phyloP scores from a whole-genome alignment of 1,284 basidiomycete genomes.

The Pseudozyma sp. region DNA sequence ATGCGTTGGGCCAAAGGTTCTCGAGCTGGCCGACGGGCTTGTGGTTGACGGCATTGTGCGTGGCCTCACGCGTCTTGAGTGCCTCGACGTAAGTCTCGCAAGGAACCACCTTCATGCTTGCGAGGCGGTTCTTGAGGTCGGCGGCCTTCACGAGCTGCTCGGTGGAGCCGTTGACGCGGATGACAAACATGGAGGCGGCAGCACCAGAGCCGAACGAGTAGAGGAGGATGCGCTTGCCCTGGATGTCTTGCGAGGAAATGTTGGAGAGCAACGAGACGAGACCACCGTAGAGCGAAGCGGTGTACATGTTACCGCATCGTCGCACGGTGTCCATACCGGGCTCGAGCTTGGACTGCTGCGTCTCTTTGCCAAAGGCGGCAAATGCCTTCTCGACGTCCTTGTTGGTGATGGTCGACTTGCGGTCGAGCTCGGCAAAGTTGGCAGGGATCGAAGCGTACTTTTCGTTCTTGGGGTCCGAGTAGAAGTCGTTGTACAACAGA shows the following conservation, averaged over 20 bases:
- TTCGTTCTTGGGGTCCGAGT: constrained; percentile 79
- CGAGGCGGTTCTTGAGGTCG: constrained; percentile 81
- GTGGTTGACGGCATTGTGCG: constrained; percentile 91
- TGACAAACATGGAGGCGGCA: constrained; percentile 88
- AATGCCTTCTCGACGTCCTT: constrained; percentile 89
- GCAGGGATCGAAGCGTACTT: constrained; percentile 77
- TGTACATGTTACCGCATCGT: constrained; percentile 91
- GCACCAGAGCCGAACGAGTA: constrained; percentile 95
- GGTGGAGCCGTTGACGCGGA: constrained; percentile 87
- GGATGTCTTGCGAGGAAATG: constrained; percentile 53
- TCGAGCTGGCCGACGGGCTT: constrained; percentile 85
- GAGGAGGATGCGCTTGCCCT: constrained; percentile 76
- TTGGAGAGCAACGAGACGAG: constrained; percentile 75
- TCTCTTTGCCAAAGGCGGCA: constrained; percentile 56
- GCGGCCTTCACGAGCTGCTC: constrained; percentile 82
- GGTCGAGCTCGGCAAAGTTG: constrained; percentile 78
- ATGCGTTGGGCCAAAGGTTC: constrained; percentile 92
- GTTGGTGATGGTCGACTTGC: constrained; percentile 75
- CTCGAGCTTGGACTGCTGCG: constrained; percentile 58
- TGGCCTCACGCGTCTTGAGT: constrained; percentile 80
- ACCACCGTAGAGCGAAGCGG: constrained; percentile 94
- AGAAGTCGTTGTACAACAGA: constrained; percentile 90
- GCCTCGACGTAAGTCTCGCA: constrained; percentile 85
- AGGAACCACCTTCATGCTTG: constrained; percentile 88
- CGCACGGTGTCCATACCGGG: constrained; percentile 66